These are phyloP conservation scores for Raddia distichophylla DNA, from an alignment of 176 grass and related monocot species.

Conservation along the genomic window DNA sequence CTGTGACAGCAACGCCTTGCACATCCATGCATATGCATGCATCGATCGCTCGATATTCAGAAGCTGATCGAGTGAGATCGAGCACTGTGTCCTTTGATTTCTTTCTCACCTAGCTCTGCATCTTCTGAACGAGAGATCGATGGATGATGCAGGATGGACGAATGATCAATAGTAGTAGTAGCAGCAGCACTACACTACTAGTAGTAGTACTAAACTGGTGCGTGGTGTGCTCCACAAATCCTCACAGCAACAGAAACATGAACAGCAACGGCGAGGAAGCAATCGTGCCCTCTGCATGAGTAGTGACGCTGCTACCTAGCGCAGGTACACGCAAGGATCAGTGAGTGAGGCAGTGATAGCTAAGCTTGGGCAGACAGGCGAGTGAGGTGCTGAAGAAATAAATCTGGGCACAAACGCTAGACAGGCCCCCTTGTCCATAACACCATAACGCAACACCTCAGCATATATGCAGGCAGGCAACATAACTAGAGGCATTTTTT, in stretches of 20 bases:
- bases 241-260: not conserved
- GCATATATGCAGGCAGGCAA: not conserved
- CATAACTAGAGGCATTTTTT: conserved; percentile 6
- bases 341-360: not conserved
- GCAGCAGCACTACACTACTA: no score
- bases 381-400: conserved; percentile 22
- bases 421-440: conserved; percentile 12
- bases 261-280: not conserved
- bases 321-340: not conserved
- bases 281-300: not conserved
- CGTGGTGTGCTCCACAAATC: conserved; percentile 12
- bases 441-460: conserved; percentile 30
- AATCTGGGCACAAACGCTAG: conserved; percentile 39
- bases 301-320: conserved; percentile 9
- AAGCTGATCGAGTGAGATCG: not conserved
- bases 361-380: conserved; percentile 8
- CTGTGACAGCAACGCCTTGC: not conserved
- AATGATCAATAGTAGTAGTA: no score
- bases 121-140: not conserved
- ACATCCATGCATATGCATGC: not conserved
- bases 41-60: not conserved
- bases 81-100: not conserved
- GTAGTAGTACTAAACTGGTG: not conserved
- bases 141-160: not conserved
- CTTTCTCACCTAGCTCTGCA: not conserved